Evolutionary conservation across 768 basidiomycete species (phyloP), one percentile per base, ranked within the genome.

Genomic region (Daedaleopsis sinensis): DNA sequence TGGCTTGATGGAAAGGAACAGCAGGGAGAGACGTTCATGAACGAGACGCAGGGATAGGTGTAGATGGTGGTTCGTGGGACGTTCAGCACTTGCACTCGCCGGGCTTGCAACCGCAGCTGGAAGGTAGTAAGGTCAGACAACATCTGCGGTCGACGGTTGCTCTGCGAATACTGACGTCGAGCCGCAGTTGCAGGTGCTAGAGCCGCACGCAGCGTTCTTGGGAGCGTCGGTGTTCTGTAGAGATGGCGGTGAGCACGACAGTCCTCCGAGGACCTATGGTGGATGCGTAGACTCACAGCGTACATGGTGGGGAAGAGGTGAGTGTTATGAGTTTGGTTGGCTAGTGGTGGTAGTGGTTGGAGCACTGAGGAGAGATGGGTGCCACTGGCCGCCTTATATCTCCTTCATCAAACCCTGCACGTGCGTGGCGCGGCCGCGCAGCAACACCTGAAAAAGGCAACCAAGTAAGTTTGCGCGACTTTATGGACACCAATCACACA

Each of bases 61-160:
- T 32, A 39, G 12, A 32, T 19, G 35, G 44, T 15, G n/a, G 1
- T 32, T 32, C 27, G 27, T 32, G 27, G 27, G 7, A 32, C 27
- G 27, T 32, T 32, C 73, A 85, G 79, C 85, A 89, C 75, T 87
- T 87, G 86, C 86, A 88, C 63, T 82, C 80, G 55, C 80, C 83
- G 53, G 84, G 69, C 75, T 82, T 80, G 82, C 87, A 88, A 27
- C 62, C 59, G 78, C 87, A 89, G 62, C 86, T 88, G 49, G 7
- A 32, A 32, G 3, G 27, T 13, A 44, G 35, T 23, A 36, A 21
- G 19, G 62, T 39, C 16, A 57, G 24, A 55, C 19, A 39, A 39
- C 42, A 37, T 16, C 4, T 42, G 5, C 10, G 21, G 5, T 19
- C 35, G 15, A 54, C 21, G n/a, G 48, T 43, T 13, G 59, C 19